These are phyloP conservation scores for Eucalyptus cloeziana DNA, from an alignment of 345 rosid species.

Conservation along the genomic window DNA sequence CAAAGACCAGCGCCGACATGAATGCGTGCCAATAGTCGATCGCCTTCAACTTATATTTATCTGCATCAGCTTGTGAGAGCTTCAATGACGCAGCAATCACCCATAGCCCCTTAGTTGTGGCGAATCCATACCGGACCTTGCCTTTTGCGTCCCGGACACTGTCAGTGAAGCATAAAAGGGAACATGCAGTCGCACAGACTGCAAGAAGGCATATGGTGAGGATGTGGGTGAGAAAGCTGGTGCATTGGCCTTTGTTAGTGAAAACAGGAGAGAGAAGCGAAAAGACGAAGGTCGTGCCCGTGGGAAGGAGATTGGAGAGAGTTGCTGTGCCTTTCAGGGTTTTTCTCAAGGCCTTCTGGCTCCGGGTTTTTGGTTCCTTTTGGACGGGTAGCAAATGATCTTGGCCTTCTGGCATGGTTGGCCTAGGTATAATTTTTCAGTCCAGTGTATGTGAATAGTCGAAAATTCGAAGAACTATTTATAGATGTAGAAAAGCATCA, in stretches of 20 bases:
- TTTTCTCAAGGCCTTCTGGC: slow-evolving; percentile 23
- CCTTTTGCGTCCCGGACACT: slow-evolving; percentile 45
- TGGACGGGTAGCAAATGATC: not conserved
- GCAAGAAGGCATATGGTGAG: slow-evolving; percentile 20
- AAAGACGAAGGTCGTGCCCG: slow-evolving; percentile 51
- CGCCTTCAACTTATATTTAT: slow-evolving; percentile 18
- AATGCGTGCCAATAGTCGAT: slow-evolving; percentile 51
- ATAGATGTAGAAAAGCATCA: not conserved
- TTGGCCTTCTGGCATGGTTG: not conserved
- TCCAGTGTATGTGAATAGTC: not conserved
- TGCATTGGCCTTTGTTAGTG: slow-evolving; percentile 48
- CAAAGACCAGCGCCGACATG: slow-evolving; percentile 37
- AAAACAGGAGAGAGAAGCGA: slow-evolving; percentile 43
- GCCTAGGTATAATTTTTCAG: not conserved
- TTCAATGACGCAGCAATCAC: slow-evolving; percentile 25
- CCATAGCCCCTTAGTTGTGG: slow-evolving; percentile 36
- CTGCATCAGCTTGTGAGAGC: slow-evolving; percentile 15
- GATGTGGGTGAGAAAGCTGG: slow-evolving; percentile 11
- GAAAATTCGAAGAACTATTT: not conserved
- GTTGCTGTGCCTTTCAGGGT: slow-evolving; percentile 40
- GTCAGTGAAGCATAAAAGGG: slow-evolving; percentile 41
- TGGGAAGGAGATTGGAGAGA: slow-evolving; percentile 38
- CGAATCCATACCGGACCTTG: slow-evolving; percentile 63
- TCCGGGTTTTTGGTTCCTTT: slow-evolving; percentile 24
- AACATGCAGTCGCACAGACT: slow-evolving; percentile 29